phyloP scores from a whole-genome alignment of 1,139 yeast species.

The Diutina scorzettiae region DNA sequence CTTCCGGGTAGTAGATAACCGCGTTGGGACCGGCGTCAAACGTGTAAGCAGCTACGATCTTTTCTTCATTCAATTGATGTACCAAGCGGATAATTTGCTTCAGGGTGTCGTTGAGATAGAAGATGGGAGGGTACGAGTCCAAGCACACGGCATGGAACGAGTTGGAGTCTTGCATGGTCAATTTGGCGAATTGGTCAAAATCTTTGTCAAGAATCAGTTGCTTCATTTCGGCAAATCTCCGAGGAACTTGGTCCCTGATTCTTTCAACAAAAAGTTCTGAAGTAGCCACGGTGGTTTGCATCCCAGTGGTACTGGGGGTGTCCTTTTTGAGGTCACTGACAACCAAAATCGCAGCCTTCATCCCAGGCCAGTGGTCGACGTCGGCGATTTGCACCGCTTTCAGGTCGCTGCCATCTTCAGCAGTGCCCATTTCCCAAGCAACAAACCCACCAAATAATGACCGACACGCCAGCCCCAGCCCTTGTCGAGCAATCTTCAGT shows the following conservation, averaged over 20 bases:
- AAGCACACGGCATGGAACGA: conserved; percentile 95
- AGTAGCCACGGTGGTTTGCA: conserved; percentile 89
- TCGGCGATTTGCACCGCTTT: conserved; percentile 89
- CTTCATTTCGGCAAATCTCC: conserved; percentile 74
- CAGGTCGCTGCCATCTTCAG: conserved; percentile 71
- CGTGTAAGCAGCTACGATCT: conserved; percentile 84
- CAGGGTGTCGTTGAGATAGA: conserved; percentile 91
- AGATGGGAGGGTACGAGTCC: conserved; percentile 92
- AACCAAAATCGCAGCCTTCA: conserved; percentile 86
- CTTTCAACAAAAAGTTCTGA: conserved; percentile 78
- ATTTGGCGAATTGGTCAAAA: conserved; percentile 69
- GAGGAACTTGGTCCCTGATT: conserved; percentile 70
- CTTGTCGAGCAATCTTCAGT: conserved; percentile 91
- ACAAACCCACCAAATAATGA: conserved; percentile 95
- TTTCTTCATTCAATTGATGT: conserved; percentile 66
- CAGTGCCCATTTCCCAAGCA: conserved; percentile 95
- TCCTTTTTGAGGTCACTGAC: conserved; percentile 91
- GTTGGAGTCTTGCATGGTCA: conserved; percentile 93
- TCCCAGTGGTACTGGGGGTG: conserved; percentile 88
- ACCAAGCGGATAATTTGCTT: conserved; percentile 74
- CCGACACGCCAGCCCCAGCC: conserved; percentile 97
- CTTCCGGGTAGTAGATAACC: conserved; percentile 74
- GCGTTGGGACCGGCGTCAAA: conserved; percentile 99
- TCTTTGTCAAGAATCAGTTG: conserved; percentile 57
- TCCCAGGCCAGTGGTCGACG: conserved; percentile 75